Evolutionary conservation across 139 green algal species (phyloP), one percentile per base, ranked within the genome.

Genomic region (Picochlorum sp.): DNA sequence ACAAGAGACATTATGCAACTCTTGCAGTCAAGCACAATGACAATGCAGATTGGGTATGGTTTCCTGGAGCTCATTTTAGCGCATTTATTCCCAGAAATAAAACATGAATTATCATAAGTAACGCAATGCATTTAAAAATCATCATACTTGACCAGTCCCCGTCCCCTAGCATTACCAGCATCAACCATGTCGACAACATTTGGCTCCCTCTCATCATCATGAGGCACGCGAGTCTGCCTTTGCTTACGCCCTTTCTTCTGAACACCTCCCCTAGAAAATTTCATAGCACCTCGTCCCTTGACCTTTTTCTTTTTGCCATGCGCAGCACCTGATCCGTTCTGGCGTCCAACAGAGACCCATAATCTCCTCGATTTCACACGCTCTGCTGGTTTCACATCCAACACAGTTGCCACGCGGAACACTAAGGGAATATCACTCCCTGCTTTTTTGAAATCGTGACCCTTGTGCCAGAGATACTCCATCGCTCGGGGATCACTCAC

Each of bases 401-500:
- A 44, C 4, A 72, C 59, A 1, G 69, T 79, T 1, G 77, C 81
- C 8, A 80, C 71, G 11, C 78, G 70, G 38, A 82, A 83, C 28
- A 83, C 67, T 23, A 83, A 71, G 2, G 69, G 71, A 10, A 76
- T 68, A 18, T 61, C 7, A 7, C 54, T 74, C 13, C 62, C 69
- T 1, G 47, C 37, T 58, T 83, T 85, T 7, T 78, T 37, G 24
- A 80, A 84, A 55, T 85, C 77, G 13, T 63, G 26, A 1, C 79
- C 79, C 69, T 87, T 84, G 75, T 89, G 79, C 86, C 86, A 94
- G 44, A 91, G 49, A 47, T 77, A 82, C 1, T 71, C 61, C 50
- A 83, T 63, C 63, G 80, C 78, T 28, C 56, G 59, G 1, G 78
- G 56, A 65, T 83, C 74, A 13, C 61, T 67, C 16, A 56, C 51